phyloP scores from a whole-genome alignment of 192 early-diverging fungal genomes.

The Coemansia sp. region DNA sequence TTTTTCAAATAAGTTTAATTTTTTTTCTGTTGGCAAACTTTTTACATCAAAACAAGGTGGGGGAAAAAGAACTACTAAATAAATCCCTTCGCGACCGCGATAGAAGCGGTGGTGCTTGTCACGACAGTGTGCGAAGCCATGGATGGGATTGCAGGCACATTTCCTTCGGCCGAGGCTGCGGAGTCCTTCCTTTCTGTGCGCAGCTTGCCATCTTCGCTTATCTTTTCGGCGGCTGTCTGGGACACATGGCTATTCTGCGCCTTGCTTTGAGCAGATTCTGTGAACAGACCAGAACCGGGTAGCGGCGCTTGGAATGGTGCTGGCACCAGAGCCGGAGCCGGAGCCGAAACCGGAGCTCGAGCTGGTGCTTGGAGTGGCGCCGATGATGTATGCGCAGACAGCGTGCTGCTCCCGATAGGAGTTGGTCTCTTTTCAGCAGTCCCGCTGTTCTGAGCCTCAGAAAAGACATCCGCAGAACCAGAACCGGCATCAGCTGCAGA shows the following conservation, averaged over 20 bases:
- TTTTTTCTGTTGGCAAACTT: no score
- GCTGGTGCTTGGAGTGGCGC: not conserved
- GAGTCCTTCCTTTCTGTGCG: not conserved
- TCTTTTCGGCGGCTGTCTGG: not conserved
- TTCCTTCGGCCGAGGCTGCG: not conserved
- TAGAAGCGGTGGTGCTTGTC: slow-evolving; percentile 11
- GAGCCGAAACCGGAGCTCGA: no score
- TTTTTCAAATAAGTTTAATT: no score
- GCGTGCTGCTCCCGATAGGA: not conserved
- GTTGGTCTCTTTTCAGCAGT: not conserved
- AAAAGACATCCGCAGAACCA: not conserved
- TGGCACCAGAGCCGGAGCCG: not conserved
- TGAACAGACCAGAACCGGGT: not conserved
- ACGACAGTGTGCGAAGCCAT: slow-evolving; percentile 37
- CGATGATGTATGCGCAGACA: not conserved
- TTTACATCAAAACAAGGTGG: no score
- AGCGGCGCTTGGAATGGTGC: no score
- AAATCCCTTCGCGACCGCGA: not conserved
- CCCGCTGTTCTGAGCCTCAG: not conserved
- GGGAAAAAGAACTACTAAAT: not conserved
- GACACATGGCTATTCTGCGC: not conserved
- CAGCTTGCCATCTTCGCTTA: not conserved
- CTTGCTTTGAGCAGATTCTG: not conserved
- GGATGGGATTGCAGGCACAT: slow-evolving; percentile 16
- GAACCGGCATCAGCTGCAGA: not conserved